Percentiles rank a stretch among this genome's conserved stretches.
Conservation (phyloP, 2,329 filamentous ascomycete genomes). For the Penicillium vulpinum region DNA sequence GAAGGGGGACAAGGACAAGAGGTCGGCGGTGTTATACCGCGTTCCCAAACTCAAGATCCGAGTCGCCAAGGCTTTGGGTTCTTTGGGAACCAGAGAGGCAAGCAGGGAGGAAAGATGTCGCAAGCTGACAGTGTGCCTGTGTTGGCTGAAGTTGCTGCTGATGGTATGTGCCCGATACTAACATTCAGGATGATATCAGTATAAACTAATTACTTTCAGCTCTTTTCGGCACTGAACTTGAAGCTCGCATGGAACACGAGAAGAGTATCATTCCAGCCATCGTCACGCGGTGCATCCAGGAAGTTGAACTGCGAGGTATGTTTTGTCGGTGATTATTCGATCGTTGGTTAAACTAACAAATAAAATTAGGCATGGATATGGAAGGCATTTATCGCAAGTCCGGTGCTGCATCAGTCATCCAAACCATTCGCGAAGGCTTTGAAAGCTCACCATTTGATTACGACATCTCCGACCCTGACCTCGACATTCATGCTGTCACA, state of each 20-base stretch:
- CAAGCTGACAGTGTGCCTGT: slow-evolving; percentile 47
- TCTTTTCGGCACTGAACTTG: slow-evolving; percentile 87
- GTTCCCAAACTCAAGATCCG: slow-evolving; percentile 46
- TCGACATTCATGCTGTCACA: slow-evolving; percentile 95
- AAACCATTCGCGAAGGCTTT: slow-evolving; percentile 86
- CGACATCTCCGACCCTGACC: slow-evolving; percentile 88
- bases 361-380: slow-evolving; percentile 70
- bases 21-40: slow-evolving; percentile 31
- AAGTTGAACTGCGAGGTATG: slow-evolving; percentile 83
- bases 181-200: background rate
- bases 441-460: slow-evolving; percentile 73
- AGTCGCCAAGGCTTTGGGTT: slow-evolving; percentile 67
- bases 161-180: slow-evolving; percentile 36
- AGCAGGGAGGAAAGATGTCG: slow-evolving; percentile 43
- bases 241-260: slow-evolving; percentile 82
- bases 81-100: slow-evolving; percentile 58
- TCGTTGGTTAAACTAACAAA: slow-evolving; percentile 15
- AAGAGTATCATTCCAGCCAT: slow-evolving; percentile 86
- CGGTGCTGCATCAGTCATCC: slow-evolving; percentile 86
- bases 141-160: slow-evolving; percentile 38
- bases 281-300: slow-evolving; percentile 90
- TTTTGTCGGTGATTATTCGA: background rate
- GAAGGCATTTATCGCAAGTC: slow-evolving; percentile 99
- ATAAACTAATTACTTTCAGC: slow-evolving; percentile 36
- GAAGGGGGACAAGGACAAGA: slow-evolving; percentile 48